Evolutionary conservation across 768 basidiomycete genomes (phyloP).

Genomic region (Podaxis sp.): DNA sequence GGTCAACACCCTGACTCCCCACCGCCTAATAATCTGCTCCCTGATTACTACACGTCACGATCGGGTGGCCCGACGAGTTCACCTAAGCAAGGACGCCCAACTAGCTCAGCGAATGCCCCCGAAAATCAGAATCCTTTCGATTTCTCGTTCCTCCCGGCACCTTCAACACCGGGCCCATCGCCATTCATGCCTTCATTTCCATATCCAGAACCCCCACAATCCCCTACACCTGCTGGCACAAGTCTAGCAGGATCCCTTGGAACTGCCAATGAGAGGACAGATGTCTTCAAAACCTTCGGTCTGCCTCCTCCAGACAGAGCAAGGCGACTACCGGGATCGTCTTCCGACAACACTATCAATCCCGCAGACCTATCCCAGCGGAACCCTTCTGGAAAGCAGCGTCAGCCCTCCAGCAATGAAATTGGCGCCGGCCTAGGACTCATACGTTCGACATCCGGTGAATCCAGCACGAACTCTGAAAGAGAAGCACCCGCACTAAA

Average conservation of each 20-base stretch:
- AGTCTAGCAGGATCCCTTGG: conserved; percentile 20
- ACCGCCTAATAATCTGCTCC: conserved; percentile 48
- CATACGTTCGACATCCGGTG: conserved; percentile 24
- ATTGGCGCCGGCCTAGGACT: conserved; percentile 40
- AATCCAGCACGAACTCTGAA: conserved; percentile 18
- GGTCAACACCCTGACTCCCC: conserved; percentile 37
- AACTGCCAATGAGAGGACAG: conserved; percentile 32
- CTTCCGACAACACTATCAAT: conserved; percentile 22
- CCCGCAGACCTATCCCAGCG: conserved; percentile 34
- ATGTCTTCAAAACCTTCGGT: conserved; percentile 44
- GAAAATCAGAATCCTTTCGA: conserved; percentile 54
- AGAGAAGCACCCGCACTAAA: conserved; percentile 37
- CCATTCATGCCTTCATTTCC: conserved; percentile 42
- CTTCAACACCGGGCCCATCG: conserved; percentile 46
- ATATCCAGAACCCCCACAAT: conserved; percentile 54
- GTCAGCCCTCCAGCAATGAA: conserved; percentile 38
- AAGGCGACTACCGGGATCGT: conserved; percentile 1
- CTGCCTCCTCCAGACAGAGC: conserved; percentile 35
- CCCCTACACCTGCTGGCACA: conserved; percentile 47
- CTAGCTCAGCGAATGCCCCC: conserved; percentile 42
- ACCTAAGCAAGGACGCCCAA: conserved; percentile 21
- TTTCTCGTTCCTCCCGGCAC: conserved; percentile 47
- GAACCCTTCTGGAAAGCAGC: conserved; percentile 19
- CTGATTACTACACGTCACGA: conserved; percentile 48
- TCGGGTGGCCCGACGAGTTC: conserved; percentile 15